Evolutionary conservation across 306 rosid genomes (phyloP).

Genomic region (Leucaena leucocephala): DNA sequence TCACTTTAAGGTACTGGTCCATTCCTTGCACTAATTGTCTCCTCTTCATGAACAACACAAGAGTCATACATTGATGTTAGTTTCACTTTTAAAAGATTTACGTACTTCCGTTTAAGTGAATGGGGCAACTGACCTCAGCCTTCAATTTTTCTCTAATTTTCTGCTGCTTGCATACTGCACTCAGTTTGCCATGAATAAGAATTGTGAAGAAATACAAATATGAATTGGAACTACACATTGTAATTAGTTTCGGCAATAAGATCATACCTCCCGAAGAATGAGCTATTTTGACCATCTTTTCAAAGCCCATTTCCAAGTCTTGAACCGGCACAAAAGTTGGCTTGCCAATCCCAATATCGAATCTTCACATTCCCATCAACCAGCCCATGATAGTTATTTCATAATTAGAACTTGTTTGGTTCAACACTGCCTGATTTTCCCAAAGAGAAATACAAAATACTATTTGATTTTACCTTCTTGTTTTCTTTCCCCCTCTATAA

Average conservation of each 20-base stretch:
- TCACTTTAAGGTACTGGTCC: constrained; percentile 68
- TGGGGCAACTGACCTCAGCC: constrained; percentile 69
- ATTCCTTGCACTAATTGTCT: constrained; percentile 73
- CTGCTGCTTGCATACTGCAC: constrained; percentile 81
- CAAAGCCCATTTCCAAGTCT: constrained; percentile 94
- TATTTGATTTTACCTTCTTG: neutral
- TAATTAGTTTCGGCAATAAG: constrained; percentile 29
- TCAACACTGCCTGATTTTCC: neutral
- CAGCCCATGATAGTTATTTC: constrained; percentile 3
- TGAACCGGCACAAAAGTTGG: constrained; percentile 86
- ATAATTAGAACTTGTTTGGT: neutral
- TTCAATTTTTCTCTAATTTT: constrained; percentile 63
- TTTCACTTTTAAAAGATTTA: constrained; percentile 22
- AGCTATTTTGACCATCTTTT: constrained; percentile 87
- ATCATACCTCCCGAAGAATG: constrained; percentile 78
- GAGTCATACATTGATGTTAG: constrained; percentile 14
- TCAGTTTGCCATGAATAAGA: constrained; percentile 18
- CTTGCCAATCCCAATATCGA: constrained; percentile 76
- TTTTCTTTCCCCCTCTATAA: too few species aligned
- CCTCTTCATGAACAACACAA: constrained; percentile 59
- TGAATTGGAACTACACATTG: constrained; percentile 26
- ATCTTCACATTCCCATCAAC: constrained; percentile 47
- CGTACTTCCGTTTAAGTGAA: neutral
- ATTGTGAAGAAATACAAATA: constrained; percentile 21
- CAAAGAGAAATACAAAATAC: neutral